phyloP scores from a whole-genome alignment of 2,329 filamentous ascomycete genomes.

The Fusarium acutatum region DNA sequence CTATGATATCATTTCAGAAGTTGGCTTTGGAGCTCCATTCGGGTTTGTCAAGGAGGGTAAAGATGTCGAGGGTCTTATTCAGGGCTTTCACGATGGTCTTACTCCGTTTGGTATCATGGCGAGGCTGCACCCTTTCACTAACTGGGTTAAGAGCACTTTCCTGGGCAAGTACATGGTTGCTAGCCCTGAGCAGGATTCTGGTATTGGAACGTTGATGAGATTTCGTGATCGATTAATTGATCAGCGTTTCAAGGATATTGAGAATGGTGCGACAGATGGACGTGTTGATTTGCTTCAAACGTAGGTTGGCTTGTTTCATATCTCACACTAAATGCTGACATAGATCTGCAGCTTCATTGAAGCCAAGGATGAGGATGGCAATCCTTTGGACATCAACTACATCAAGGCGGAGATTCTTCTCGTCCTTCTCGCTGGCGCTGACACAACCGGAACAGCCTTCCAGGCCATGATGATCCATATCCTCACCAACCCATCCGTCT shows the following conservation, averaged over 20 bases:
- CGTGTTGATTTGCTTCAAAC: slow-evolving; percentile 62
- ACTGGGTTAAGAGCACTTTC: slow-evolving; percentile 27
- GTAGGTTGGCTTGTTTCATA: slow-evolving; percentile 10
- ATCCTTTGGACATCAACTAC: slow-evolving; percentile 29
- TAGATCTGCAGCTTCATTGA: slow-evolving; percentile 4
- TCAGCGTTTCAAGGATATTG: slow-evolving; percentile 57
- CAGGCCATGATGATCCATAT: slow-evolving; percentile 49
- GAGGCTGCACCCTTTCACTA: slow-evolving; percentile 43
- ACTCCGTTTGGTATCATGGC: slow-evolving; percentile 52
- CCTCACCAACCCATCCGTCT: slow-evolving; percentile 14
- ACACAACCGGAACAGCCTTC: slow-evolving; percentile 60
- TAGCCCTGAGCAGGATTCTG: slow-evolving; percentile 59
- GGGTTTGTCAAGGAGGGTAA: slow-evolving; percentile 57
- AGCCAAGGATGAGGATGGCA: slow-evolving; percentile 10
- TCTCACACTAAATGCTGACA: background rate
- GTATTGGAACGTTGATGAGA: slow-evolving; percentile 64
- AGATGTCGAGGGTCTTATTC: slow-evolving; percentile 55
- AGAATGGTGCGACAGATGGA: slow-evolving; percentile 52
- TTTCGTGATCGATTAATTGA: slow-evolving; percentile 64
- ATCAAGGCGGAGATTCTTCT: slow-evolving; percentile 35
- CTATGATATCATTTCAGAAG: slow-evolving; percentile 61
- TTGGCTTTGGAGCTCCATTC: slow-evolving; percentile 51
- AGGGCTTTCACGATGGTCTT: slow-evolving; percentile 29
- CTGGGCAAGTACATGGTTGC: slow-evolving; percentile 33
- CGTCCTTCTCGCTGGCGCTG: slow-evolving; percentile 48